phyloP scores from a whole-genome alignment of 1,284 basidiomycete genomes.

The Moesziomyces sp. region DNA sequence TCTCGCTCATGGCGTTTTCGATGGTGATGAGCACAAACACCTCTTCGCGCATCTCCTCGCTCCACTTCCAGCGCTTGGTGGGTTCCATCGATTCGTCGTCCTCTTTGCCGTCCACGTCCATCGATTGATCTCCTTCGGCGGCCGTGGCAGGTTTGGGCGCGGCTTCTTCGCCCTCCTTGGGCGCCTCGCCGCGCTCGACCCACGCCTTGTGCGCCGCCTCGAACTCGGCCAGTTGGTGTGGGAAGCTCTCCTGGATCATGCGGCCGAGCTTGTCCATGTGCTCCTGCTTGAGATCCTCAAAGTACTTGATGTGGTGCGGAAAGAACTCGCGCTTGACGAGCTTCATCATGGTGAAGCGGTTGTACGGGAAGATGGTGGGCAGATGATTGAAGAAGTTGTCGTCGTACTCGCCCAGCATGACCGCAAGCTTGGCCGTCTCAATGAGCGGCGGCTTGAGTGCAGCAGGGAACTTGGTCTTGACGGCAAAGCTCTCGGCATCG shows the following conservation, averaged over 20 bases:
- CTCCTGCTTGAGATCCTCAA: slow-evolving; percentile 59
- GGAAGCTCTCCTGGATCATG: slow-evolving; percentile 51
- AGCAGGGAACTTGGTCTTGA: slow-evolving; percentile 88
- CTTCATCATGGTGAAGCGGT: slow-evolving; percentile 76
- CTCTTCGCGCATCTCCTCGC: slow-evolving; percentile 62
- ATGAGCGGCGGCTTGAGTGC: slow-evolving; percentile 79
- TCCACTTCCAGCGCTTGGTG: slow-evolving; percentile 60
- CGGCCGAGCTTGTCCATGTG: slow-evolving; percentile 49
- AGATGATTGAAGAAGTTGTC: slow-evolving; percentile 90
- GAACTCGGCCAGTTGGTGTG: slow-evolving; percentile 55
- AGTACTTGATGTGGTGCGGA: slow-evolving; percentile 57
- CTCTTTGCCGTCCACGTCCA: slow-evolving; percentile 36
- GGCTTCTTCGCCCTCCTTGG: slow-evolving; percentile 30
- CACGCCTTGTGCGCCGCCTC: slow-evolving; percentile 49
- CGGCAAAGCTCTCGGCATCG: slow-evolving; percentile 62
- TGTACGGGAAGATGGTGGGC: slow-evolving; percentile 88
- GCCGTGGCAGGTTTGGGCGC: slow-evolving; percentile 1
- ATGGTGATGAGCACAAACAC: slow-evolving; percentile 61
- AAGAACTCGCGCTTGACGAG: slow-evolving; percentile 65
- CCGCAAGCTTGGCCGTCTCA: slow-evolving; percentile 80
- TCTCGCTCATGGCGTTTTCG: slow-evolving; percentile 64
- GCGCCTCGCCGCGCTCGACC: slow-evolving; percentile 44
- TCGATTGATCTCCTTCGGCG: slow-evolving; percentile 11
- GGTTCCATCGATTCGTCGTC: slow-evolving; percentile 49
- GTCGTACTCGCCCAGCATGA: slow-evolving; percentile 85